Evolutionary conservation across 345 rosid species (phyloP).

Genomic region (Salix exigua): DNA sequence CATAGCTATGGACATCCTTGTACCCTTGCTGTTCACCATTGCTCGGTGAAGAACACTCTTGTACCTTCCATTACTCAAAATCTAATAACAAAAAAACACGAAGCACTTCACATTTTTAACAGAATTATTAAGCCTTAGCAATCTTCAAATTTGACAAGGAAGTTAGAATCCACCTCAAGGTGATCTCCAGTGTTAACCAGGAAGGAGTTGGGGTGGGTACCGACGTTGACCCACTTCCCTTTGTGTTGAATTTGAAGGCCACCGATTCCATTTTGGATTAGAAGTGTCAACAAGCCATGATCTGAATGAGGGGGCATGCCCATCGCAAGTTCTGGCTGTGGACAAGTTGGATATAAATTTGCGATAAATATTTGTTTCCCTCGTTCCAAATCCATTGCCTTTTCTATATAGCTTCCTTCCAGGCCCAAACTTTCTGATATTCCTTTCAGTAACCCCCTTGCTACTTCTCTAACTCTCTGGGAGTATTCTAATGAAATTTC

Average conservation of each 20-base stretch:
- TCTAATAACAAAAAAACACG: slow-evolving; percentile 15
- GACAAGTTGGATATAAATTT: slow-evolving; percentile 53
- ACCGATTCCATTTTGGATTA: slow-evolving; percentile 35
- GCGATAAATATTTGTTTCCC: slow-evolving; percentile 33
- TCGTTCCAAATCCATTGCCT: slow-evolving; percentile 24
- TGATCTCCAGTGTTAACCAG: slow-evolving; percentile 51
- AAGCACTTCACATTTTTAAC: too few species aligned
- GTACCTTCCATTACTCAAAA: slow-evolving; percentile 59
- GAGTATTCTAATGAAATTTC: slow-evolving; percentile 31
- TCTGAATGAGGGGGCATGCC: slow-evolving; percentile 59
- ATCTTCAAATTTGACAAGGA: background rate
- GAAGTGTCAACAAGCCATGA: slow-evolving; percentile 50
- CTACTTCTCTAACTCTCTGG: slow-evolving; percentile 28
- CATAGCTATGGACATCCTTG: slow-evolving; percentile 36
- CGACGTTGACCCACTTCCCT: slow-evolving; percentile 46
- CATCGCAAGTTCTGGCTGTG: slow-evolving; percentile 56
- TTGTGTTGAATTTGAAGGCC: slow-evolving; percentile 50
- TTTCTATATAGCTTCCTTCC: slow-evolving; percentile 28
- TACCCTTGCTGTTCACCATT: slow-evolving; percentile 29
- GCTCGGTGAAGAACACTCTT: slow-evolving; percentile 51
- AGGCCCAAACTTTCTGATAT: slow-evolving; percentile 52
- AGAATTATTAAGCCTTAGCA: too few species aligned
- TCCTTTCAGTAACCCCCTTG: slow-evolving; percentile 33
- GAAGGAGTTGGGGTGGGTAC: slow-evolving; percentile 36
- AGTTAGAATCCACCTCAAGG: slow-evolving; percentile 37